Evolutionary conservation across 2,329 filamentous ascomycete species (phyloP).

Genomic region (Cladosporium austrohemisphaericum): DNA sequence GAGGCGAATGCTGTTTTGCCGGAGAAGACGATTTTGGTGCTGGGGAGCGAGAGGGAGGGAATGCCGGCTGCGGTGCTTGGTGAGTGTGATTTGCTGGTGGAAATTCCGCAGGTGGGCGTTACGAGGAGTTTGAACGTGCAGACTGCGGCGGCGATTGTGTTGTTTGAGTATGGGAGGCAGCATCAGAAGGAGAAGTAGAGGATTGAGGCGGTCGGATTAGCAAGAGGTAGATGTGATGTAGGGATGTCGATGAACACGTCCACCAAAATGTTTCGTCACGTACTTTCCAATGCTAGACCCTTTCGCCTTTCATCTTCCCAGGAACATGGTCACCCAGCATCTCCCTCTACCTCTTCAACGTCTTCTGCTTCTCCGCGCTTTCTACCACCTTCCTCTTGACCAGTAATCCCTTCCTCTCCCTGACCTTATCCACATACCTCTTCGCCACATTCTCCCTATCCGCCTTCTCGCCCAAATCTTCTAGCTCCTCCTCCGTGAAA

Average conservation of each 20-base stretch:
- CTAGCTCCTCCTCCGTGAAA: constrained; percentile 90
- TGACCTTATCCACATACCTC: constrained; percentile 87
- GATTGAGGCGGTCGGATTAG: too few species aligned
- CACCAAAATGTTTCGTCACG: too few species aligned
- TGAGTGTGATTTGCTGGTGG: constrained; percentile 50
- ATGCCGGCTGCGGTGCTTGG: constrained; percentile 47
- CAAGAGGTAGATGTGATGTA: too few species aligned
- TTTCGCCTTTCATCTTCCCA: too few species aligned
- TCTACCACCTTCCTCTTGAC: constrained; percentile 68
- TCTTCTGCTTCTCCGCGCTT: constrained; percentile 91
- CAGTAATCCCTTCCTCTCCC: constrained; percentile 80
- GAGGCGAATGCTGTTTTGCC: constrained; percentile 31
- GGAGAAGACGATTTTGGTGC: constrained; percentile 38
- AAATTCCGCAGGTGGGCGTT: constrained; percentile 50
- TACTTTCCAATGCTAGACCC: too few species aligned
- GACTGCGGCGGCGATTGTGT: constrained; percentile 49
- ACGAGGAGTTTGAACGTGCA: constrained; percentile 55
- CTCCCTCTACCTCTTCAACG: constrained; percentile 56
- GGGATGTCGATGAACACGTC: too few species aligned
- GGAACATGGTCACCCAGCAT: too few species aligned
- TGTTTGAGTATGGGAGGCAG: constrained; percentile 51
- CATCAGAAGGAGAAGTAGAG: constrained; percentile 15
- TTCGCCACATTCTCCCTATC: constrained; percentile 96
- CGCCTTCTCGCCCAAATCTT: constrained; percentile 90
- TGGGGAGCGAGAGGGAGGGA: constrained; percentile 51